These are phyloP conservation scores for Amoebophrya sp. DNA, from an alignment of 169 alveolate genomes.

Conservation along the genomic window DNA sequence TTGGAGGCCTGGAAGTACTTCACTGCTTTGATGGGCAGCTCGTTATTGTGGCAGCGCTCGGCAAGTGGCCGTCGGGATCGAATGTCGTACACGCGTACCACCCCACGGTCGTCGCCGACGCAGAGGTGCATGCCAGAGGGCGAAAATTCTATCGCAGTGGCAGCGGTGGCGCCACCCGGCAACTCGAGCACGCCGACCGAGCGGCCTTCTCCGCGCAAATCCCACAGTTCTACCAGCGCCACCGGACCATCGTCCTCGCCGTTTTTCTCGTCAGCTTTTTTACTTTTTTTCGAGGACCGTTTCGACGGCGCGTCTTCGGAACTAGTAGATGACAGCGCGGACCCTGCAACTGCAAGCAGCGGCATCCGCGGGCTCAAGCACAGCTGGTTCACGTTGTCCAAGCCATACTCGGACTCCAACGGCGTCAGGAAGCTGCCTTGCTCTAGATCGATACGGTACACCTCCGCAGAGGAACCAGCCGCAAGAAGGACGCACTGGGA, in stretches of 20 bases:
- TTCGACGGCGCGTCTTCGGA: neutral
- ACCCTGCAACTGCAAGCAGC: slow-evolving; percentile 48
- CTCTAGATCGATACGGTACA: slow-evolving; percentile 64
- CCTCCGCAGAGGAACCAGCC: slow-evolving; percentile 73
- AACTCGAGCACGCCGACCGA: neutral
- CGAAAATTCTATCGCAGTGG: slow-evolving; percentile 47
- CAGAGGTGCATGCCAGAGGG: slow-evolving; percentile 43
- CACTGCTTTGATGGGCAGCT: slow-evolving; percentile 44
- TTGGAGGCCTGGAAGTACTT: neutral
- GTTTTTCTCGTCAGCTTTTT: neutral
- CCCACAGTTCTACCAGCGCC: slow-evolving; percentile 34
- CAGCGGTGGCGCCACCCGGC: slow-evolving; percentile 23
- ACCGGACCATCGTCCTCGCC: neutral
- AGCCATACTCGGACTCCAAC: slow-evolving; percentile 51
- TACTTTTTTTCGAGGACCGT: neutral
- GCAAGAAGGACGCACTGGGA: slow-evolving; percentile 67
- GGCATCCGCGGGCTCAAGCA: slow-evolving; percentile 35
- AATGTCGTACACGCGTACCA: slow-evolving; percentile 51
- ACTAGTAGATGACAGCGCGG: slow-evolving; percentile 42
- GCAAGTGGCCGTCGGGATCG: slow-evolving; percentile 51
- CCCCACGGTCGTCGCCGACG: slow-evolving; percentile 44
- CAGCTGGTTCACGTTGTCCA: neutral
- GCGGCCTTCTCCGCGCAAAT: slow-evolving; percentile 29
- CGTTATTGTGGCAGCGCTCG: slow-evolving; percentile 46
- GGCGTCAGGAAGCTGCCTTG: slow-evolving; percentile 76